Evolutionary conservation across 495 filamentous ascomycete species (phyloP).

Genomic region (Penicillium roqueforti): DNA sequence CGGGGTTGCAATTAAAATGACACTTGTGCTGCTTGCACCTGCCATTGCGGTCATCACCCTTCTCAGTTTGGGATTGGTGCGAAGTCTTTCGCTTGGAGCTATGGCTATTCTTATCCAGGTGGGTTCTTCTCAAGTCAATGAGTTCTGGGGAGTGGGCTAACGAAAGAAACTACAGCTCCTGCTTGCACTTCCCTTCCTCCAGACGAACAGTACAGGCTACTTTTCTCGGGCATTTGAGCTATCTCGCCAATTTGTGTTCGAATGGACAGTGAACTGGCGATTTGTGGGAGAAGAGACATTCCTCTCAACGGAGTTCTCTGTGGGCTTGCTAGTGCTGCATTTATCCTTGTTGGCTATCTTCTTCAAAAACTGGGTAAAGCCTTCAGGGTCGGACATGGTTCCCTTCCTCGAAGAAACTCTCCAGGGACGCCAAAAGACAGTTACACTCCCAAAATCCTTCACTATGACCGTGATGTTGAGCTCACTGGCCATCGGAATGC

Average conservation of each 20-base stretch:
- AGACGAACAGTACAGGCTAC: conserved; percentile 64
- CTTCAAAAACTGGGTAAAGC: conserved; percentile 52
- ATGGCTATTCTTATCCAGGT: conserved; percentile 75
- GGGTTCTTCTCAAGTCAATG: conserved; percentile 3
- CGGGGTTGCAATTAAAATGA: conserved; percentile 92
- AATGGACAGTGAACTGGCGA: conserved; percentile 99
- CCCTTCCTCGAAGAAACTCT: conserved; percentile 49
- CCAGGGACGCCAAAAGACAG: conserved; percentile 51
- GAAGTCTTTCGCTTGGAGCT: conserved; percentile 59
- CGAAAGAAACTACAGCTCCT: conserved; percentile 40
- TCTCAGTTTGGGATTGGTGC: conserved; percentile 59
- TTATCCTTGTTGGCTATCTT: conserved; percentile 62
- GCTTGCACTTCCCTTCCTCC: conserved; percentile 74
- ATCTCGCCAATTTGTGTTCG: conserved; percentile 83
- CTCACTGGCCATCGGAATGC: conserved; percentile 76
- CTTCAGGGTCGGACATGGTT: conserved; percentile 43
- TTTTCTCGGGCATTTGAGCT: conserved; percentile 81
- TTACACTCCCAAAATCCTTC: conserved; percentile 65
- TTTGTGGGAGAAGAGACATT: conserved; percentile 83
- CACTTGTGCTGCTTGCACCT: conserved; percentile 73
- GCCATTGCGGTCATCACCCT: conserved; percentile 71
- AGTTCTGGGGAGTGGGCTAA: background rate
- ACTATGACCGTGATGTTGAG: conserved; percentile 75
- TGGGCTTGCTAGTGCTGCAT: conserved; percentile 65
- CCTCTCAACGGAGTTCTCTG: conserved; percentile 68